phyloP scores from a whole-genome alignment of 306 rosid genomes.

The Parietaria judaica region DNA sequence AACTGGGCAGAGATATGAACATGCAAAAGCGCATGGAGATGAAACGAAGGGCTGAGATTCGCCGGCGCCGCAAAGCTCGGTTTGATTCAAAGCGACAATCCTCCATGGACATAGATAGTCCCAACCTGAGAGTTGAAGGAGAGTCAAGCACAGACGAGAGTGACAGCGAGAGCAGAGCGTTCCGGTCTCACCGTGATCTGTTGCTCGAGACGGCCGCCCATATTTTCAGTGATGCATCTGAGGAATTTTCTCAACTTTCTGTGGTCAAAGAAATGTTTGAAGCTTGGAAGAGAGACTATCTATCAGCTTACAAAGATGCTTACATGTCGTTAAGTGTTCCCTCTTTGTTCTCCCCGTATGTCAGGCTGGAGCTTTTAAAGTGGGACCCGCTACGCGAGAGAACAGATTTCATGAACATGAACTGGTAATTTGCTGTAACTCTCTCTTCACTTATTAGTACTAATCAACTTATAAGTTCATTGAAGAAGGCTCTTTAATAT shows the following conservation, averaged over 20 bases:
- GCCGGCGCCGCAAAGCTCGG: slow-evolving; percentile 37
- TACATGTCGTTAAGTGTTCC: slow-evolving; percentile 87
- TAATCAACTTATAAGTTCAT: slow-evolving; percentile 2
- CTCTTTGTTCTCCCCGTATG: slow-evolving; percentile 81
- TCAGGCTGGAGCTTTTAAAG: slow-evolving; percentile 86
- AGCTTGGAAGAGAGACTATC: slow-evolving; percentile 76
- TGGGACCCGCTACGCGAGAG: slow-evolving; percentile 91
- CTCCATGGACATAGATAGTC: slow-evolving; percentile 51
- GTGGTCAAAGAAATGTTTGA: slow-evolving; percentile 75
- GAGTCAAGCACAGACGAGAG: slow-evolving; percentile 98
- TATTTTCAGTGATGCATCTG: slow-evolving; percentile 82
- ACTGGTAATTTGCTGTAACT: slow-evolving; percentile 49
- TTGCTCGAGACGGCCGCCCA: slow-evolving; percentile 78
- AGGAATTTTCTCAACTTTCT: slow-evolving; percentile 72
- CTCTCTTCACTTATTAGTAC: neutral
- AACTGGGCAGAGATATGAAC: slow-evolving; percentile 86
- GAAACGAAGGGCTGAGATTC: slow-evolving; percentile 58
- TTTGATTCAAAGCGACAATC: slow-evolving; percentile 40
- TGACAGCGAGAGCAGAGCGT: slow-evolving; percentile 71
- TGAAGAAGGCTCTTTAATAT: no score
- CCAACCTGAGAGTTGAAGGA: slow-evolving; percentile 64
- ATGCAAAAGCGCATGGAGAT: slow-evolving; percentile 75
- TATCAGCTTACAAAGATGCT: slow-evolving; percentile 66
- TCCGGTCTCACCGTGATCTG: slow-evolving; percentile 46
- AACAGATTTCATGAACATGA: slow-evolving; percentile 73